These are phyloP conservation scores for Cicer yamashitae DNA, from an alignment of 306 rosid genomes.

Conservation along the genomic window DNA sequence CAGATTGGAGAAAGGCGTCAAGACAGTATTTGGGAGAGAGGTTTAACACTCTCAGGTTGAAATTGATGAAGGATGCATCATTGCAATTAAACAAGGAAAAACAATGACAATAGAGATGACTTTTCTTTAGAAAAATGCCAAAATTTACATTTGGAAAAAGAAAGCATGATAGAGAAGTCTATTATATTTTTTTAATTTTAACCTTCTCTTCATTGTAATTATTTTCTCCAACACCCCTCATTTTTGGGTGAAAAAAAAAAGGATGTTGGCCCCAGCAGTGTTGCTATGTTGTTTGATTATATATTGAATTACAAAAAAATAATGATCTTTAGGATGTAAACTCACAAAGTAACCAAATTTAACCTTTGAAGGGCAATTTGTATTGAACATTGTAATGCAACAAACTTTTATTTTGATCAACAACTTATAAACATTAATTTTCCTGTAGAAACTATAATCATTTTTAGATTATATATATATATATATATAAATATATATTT, in stretches of 20 bases:
- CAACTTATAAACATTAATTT: no score
- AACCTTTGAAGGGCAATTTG: no score
- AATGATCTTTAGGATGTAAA: no score
- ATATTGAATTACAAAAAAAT: no score
- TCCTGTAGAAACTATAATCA: no score
- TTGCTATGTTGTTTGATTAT: constrained; percentile 26
- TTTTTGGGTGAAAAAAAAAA: constrained; percentile 42
- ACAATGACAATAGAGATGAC: constrained; percentile 46
- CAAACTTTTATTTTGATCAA: no score
- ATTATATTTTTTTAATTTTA: constrained; percentile 31
- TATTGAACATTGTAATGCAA: no score
- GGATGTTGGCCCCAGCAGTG: constrained; percentile 46
- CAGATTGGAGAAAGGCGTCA: constrained; percentile 98
- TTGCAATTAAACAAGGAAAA: constrained; percentile 50
- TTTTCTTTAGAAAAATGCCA: constrained; percentile 23
- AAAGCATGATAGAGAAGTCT: constrained; percentile 39
- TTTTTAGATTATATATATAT: no score
- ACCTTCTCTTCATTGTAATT: constrained; percentile 48
- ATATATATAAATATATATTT: no score
- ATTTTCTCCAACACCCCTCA: constrained; percentile 47
- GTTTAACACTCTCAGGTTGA: constrained; percentile 77
- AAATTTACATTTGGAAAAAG: constrained; percentile 40
- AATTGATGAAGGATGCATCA: constrained; percentile 76
- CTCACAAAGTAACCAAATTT: no score
- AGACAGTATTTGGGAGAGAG: constrained; percentile 95